Evolutionary conservation across 2,329 filamentous ascomycete species (phyloP).

Genomic region (Hirsutella thompsonii): DNA sequence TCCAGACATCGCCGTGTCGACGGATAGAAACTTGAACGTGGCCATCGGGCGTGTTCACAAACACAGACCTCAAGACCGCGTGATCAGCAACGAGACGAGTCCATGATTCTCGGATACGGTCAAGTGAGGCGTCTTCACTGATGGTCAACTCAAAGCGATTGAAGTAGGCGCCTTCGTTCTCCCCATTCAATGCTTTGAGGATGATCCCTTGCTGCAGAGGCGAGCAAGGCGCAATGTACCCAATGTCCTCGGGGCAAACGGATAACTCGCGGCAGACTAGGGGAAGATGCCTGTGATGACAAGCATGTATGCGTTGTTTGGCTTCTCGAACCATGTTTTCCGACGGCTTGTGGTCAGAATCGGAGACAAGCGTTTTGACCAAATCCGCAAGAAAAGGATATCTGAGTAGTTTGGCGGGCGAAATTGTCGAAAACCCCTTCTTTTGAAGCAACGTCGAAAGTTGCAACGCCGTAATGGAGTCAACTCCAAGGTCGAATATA

Average conservation of each 20-base stretch:
- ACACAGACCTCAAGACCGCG: constrained; percentile 59
- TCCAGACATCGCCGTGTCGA: constrained; percentile 28
- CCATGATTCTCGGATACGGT: constrained; percentile 45
- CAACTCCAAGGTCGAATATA: constrained; percentile 76
- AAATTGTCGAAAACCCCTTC: constrained; percentile 45
- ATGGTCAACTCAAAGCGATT: constrained; percentile 58
- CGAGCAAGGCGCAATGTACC: constrained; percentile 71
- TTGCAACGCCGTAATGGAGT: constrained; percentile 72
- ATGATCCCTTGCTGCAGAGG: constrained; percentile 81
- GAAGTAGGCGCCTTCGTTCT: constrained; percentile 53
- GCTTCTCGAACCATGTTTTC: constrained; percentile 27
- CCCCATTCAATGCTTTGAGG: constrained; percentile 47
- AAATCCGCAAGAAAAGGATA: constrained; percentile 39
- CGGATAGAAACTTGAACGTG: constrained; percentile 60
- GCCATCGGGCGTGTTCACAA: constrained; percentile 61
- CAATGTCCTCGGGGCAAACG: constrained; percentile 40
- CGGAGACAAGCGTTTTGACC: constrained; percentile 19
- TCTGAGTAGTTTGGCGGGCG: constrained; percentile 55
- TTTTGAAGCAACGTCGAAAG: constrained; percentile 53
- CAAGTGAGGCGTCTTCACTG: constrained; percentile 24
- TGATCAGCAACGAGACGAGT: constrained; percentile 32
- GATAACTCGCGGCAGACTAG: constrained; percentile 38
- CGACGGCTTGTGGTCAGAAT: not conserved
- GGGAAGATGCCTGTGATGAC: constrained; percentile 46
- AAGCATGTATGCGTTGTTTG: constrained; percentile 50